Percentiles rank a stretch among this genome's conserved stretches.
These are phyloP conservation scores for Cladophialophora exuberans DNA, from an alignment of 2,329 filamentous ascomycete species.

Conservation along the genomic window DNA sequence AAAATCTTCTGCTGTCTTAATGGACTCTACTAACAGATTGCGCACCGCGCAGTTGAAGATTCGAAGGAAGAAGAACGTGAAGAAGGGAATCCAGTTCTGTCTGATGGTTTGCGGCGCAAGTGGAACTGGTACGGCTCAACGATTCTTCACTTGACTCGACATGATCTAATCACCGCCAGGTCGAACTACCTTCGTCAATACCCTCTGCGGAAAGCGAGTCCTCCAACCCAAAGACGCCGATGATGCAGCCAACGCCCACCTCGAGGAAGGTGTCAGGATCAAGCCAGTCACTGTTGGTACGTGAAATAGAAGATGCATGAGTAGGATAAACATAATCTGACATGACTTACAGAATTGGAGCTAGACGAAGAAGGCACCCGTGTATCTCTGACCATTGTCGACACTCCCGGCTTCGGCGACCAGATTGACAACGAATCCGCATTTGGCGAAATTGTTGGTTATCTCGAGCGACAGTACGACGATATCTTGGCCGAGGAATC, in stretches of 20 bases:
- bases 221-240: slow-evolving; percentile 90
- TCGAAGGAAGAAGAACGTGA: slow-evolving; percentile 99
- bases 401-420: slow-evolving; percentile 97
- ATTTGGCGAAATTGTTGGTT: slow-evolving; percentile 97
- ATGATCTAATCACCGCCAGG: slow-evolving; percentile 56
- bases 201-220: slow-evolving; percentile 92
- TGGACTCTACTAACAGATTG: slow-evolving; percentile 28
- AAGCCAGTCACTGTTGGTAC: slow-evolving; percentile 96
- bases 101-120: slow-evolving; percentile 99
- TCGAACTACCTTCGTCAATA: slow-evolving; percentile 99
- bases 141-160: not conserved
- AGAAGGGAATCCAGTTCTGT: slow-evolving; percentile 99
- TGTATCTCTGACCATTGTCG: slow-evolving; percentile 96
- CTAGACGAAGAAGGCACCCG: slow-evolving; percentile 97
- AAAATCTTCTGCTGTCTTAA: not conserved
- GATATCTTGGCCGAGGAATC: slow-evolving; percentile 99
- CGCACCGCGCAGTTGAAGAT: slow-evolving; percentile 75
- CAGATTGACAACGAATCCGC: slow-evolving; percentile 99
- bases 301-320: slow-evolving; percentile 40
- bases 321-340: slow-evolving; percentile 12
- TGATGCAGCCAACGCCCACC: slow-evolving; percentile 81
- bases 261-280: slow-evolving; percentile 97
- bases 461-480: slow-evolving; percentile 98
- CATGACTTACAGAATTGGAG: slow-evolving; percentile 71
- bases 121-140: slow-evolving; percentile 75